Evolutionary conservation across 306 rosid species (phyloP).

Genomic region (Vachellia collinsii): DNA sequence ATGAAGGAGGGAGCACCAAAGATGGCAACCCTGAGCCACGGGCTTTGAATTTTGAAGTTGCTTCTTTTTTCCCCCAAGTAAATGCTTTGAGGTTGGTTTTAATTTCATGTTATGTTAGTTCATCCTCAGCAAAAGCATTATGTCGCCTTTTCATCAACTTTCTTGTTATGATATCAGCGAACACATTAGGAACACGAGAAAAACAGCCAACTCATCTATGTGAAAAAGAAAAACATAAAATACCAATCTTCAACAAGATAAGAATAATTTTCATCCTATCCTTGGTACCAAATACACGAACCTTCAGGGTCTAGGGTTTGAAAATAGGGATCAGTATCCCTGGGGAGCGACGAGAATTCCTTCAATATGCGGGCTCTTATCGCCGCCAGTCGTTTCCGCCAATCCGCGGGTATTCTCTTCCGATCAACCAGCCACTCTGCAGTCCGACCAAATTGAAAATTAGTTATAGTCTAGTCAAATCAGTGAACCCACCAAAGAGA

Average conservation of each 20-base stretch:
- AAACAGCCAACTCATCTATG: neutral
- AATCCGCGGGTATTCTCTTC: constrained; percentile 7
- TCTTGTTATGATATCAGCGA: neutral
- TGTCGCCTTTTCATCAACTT: neutral
- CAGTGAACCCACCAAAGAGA: neutral
- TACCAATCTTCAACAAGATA: neutral
- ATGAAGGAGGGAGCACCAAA: neutral
- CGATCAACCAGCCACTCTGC: constrained; percentile 7
- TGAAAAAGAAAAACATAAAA: neutral
- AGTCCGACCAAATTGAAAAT: neutral
- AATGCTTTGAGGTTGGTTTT: too few species aligned
- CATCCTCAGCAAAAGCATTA: neutral
- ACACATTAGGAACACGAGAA: neutral
- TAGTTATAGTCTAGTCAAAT: neutral
- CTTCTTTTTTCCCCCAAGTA: neutral
- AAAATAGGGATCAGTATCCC: neutral
- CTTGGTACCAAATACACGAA: neutral
- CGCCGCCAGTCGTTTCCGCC: constrained; percentile 13
- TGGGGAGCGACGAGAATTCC: constrained; percentile 1
- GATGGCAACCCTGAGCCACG: neutral
- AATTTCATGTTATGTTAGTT: neutral
- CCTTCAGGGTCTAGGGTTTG: constrained; percentile 12
- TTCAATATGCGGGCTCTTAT: neutral
- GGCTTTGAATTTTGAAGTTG: neutral
- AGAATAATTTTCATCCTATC: neutral